Evolutionary conservation across 176 grass and related monocot species (phyloP).

Genomic region (Calamus simplicifolius): DNA sequence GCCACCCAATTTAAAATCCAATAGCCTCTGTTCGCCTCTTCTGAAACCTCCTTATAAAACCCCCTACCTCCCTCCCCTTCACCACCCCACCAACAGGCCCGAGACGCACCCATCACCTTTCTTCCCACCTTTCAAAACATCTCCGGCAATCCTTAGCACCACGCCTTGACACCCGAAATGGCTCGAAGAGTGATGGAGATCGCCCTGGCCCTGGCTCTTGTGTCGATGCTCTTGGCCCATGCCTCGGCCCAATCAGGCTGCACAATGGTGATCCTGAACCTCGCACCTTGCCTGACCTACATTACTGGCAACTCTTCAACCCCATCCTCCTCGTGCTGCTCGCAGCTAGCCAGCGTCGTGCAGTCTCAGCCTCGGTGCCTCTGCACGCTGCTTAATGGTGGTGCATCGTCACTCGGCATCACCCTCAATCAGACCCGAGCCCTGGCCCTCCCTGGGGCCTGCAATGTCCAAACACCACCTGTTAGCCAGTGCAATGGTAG

Average conservation of each 20-base stretch:
- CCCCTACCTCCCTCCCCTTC: no score
- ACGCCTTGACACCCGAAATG: neutral
- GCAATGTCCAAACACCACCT: neutral
- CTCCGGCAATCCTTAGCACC: neutral
- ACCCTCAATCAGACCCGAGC: constrained; percentile 1
- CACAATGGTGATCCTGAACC: neutral
- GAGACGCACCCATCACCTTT: neutral
- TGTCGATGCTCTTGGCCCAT: no score
- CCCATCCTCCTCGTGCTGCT: constrained; percentile 1
- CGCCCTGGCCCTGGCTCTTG: neutral
- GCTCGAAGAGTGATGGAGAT: neutral
- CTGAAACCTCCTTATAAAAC: no score
- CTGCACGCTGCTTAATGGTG: constrained; percentile 4
- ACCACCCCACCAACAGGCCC: neutral
- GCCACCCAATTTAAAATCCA: no score
- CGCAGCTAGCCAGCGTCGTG: neutral
- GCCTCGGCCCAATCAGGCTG: neutral
- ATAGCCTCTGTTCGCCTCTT: no score
- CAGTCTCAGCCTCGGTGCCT: constrained; percentile 1
- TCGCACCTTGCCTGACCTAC: neutral
- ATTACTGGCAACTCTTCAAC: neutral
- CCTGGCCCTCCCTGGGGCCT: neutral
- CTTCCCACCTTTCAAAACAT: neutral
- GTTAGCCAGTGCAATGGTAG: constrained; percentile 1
- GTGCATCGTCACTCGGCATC: constrained; percentile 2